Evolutionary conservation across 2,329 filamentous ascomycete genomes (phyloP).

Genomic region (Colletotrichum sp.): DNA sequence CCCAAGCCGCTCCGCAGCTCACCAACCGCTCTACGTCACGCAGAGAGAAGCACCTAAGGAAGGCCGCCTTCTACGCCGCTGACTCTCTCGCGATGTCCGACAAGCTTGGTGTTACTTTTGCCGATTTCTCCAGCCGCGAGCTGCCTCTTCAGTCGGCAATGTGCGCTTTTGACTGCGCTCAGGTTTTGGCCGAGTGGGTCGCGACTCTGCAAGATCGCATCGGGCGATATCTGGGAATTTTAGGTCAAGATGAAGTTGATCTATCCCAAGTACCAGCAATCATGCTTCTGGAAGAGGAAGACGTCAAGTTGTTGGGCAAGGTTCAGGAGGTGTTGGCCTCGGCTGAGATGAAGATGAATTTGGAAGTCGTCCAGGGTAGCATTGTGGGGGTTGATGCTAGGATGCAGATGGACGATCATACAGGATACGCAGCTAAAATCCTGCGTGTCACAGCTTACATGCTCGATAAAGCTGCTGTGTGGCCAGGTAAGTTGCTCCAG

Average conservation of each 20-base stretch:
- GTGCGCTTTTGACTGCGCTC: slow-evolving; percentile 92
- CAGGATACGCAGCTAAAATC: slow-evolving; percentile 84
- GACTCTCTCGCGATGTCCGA: slow-evolving; percentile 90
- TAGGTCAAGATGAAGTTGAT: slow-evolving; percentile 84
- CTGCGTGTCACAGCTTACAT: slow-evolving; percentile 84
- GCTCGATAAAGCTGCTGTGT: slow-evolving; percentile 87
- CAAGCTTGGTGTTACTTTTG: slow-evolving; percentile 83
- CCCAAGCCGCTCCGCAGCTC: slow-evolving; percentile 23
- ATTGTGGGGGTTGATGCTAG: slow-evolving; percentile 58
- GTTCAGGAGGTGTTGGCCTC: slow-evolving; percentile 79
- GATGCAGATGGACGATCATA: slow-evolving; percentile 63
- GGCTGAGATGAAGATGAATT: slow-evolving; percentile 80
- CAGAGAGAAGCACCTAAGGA: slow-evolving; percentile 86
- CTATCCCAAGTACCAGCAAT: slow-evolving; percentile 81
- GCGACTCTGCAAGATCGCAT: slow-evolving; percentile 92
- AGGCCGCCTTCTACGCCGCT: slow-evolving; percentile 94
- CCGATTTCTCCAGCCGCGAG: slow-evolving; percentile 82
- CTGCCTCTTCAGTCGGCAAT: slow-evolving; percentile 89
- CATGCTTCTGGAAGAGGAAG: slow-evolving; percentile 91
- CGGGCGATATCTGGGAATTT: slow-evolving; percentile 84
- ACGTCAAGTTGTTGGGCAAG: slow-evolving; percentile 83
- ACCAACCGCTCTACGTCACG: slow-evolving; percentile 62
- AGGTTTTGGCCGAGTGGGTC: slow-evolving; percentile 94
- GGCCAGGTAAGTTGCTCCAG: slow-evolving; percentile 74
- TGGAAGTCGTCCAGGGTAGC: slow-evolving; percentile 52